Base-by-base conservation (phyloP, 129 eudicot species). In the Sambucus nigra region DNA sequence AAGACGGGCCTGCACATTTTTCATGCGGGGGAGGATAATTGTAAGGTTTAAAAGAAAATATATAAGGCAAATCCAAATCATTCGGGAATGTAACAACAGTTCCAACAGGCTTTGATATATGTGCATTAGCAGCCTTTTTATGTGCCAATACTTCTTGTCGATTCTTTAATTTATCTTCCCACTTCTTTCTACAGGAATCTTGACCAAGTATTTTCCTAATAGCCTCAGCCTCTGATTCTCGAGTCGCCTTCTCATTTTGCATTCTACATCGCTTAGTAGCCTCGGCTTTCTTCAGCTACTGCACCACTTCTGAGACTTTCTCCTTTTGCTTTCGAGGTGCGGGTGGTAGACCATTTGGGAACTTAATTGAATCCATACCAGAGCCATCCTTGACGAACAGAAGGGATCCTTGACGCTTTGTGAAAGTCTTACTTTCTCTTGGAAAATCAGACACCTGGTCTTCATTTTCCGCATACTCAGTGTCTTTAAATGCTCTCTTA, bases 81-180 rank as follows among this genome's bases (percentile, higher is more conserved):
- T 70, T 68, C 4, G 97, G 84, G 57, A 88, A 88, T 17, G 93
- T 87, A 61, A 88, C 80, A 18, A 75, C 69, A 29, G 93, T 80
- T 46, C 97, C 97, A 25, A 65, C 73, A 32, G 93, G 97, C 27
- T 86, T 72, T n/a, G n/a, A n/a, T n/a, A n/a, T n/a, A n/a, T n/a
- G n/a, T n/a, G n/a, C 70, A 78, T 75, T 38, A 84, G 78, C 53
- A 71, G 20, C 31, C 17, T 46, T 12, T 77, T 84, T 95, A 80
- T 81, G 88, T 25, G 97, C 97, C 72, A 84, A 54, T 69, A 84
- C 95, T 76, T 83, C 97, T 53, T 61, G 85, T 11, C 95, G 97
- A 78, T 88, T 84, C 86, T 81, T 88, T 56, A 75, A 60, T 62
- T 81, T 84, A 57, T 88, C 97, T 76, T 88, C 97, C 46, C 86